phyloP scores from a whole-genome alignment of 2,329 filamentous ascomycete genomes.

The Coniochaeta ligniaria region DNA sequence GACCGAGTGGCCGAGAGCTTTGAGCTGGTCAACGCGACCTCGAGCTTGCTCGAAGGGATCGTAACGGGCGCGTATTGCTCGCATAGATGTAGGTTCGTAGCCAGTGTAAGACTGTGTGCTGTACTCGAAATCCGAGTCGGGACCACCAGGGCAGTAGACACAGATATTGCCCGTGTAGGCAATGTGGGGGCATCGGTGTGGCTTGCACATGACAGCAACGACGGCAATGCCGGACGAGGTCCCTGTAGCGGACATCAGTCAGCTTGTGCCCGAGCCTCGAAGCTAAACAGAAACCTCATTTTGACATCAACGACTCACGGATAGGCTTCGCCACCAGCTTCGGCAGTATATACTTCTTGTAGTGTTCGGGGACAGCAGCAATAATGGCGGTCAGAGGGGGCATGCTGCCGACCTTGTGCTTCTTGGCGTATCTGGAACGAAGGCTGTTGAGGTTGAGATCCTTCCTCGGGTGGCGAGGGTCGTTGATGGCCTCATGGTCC shows the following conservation, averaged over 20 bases:
- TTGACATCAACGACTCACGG: conserved; percentile 41
- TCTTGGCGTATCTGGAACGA: conserved; percentile 82
- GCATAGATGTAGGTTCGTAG: conserved; percentile 98
- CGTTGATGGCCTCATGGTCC: conserved; percentile 77
- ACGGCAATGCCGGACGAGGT: conserved; percentile 97
- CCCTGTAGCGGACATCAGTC: conserved; percentile 36
- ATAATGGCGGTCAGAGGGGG: conserved; percentile 96
- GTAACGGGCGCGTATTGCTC: conserved; percentile 91
- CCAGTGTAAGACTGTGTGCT: conserved; percentile 98
- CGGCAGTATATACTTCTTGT: conserved; percentile 97
- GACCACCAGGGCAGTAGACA: conserved; percentile 95
- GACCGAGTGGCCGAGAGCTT: conserved; percentile 89
- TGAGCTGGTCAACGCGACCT: conserved; percentile 93
- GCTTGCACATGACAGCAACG: conserved; percentile 99
- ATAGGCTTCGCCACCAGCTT: conserved; percentile 97
- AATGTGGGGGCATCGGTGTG: conserved; percentile 94
- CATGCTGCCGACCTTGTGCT: conserved; percentile 80
- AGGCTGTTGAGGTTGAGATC: conserved; percentile 91
- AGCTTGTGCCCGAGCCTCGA: background rate
- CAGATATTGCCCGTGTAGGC: conserved; percentile 98
- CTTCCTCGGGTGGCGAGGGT: conserved; percentile 64
- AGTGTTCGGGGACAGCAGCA: conserved; percentile 96
- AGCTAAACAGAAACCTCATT: background rate
- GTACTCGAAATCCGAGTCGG: conserved; percentile 98
- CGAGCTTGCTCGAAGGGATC: conserved; percentile 97